Percentiles rank a stretch among this genome's conserved stretches.
These are phyloP conservation scores for Nakazawaea ambrosiae DNA, from an alignment of 805 yeast species.

Conservation along the genomic window DNA sequence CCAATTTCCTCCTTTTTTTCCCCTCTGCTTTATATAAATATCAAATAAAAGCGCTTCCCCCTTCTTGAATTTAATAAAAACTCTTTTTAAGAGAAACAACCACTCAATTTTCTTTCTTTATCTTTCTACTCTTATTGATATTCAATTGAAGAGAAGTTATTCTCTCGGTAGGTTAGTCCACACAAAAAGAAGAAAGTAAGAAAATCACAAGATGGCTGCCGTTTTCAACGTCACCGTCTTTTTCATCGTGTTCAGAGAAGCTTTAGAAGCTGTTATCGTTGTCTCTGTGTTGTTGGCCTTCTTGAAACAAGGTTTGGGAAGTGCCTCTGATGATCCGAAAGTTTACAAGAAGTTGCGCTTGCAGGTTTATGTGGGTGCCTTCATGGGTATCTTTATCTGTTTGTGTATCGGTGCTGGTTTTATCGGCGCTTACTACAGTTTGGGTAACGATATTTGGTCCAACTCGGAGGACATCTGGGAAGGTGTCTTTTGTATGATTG, in stretches of 20 bases:
- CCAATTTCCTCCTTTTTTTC: no score
- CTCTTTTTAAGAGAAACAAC: no score
- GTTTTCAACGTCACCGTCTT: conserved; percentile 72
- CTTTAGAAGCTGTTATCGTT: conserved; percentile 86
- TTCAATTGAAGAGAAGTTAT: no score
- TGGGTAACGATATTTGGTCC: conserved; percentile 80
- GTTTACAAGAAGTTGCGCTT: conserved; percentile 55
- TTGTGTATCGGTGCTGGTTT: conserved; percentile 83
- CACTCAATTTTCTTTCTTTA: no score
- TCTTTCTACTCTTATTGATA: no score
- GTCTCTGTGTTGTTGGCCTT: conserved; percentile 89
- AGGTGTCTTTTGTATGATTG: conserved; percentile 88
- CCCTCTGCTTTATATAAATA: no score
- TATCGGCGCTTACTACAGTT: conserved; percentile 85
- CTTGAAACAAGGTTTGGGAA: conserved; percentile 80
- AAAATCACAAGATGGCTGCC: no score
- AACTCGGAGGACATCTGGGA: conserved; percentile 93
- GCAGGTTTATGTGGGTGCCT: conserved; percentile 87
- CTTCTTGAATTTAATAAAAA: no score
- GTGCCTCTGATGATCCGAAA: conserved; percentile 22
- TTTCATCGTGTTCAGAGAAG: conserved; percentile 89
- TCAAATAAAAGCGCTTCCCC: no score
- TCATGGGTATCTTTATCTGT: conserved; percentile 70
- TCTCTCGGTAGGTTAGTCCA: no score
- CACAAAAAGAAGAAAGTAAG: no score